These are phyloP conservation scores for Lentinula lateritia DNA, from an alignment of 768 basidiomycete species.

Conservation along the genomic window DNA sequence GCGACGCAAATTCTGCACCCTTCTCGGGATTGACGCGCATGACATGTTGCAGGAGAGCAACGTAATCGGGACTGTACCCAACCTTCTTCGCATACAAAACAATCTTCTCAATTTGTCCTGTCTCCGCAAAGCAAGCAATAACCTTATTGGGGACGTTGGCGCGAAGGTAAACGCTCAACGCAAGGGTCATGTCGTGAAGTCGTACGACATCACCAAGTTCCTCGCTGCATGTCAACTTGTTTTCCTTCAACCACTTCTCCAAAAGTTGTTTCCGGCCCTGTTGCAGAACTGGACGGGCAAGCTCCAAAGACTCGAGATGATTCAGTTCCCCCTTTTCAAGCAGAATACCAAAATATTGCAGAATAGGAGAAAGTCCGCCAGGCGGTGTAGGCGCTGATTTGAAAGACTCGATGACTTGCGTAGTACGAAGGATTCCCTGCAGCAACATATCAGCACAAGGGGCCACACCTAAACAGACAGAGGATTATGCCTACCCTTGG, in stretches of 20 bases:
- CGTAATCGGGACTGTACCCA: slow-evolving; percentile 88
- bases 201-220: slow-evolving; percentile 98
- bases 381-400: slow-evolving; percentile 89
- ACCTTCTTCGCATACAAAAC: slow-evolving; percentile 97
- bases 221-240: slow-evolving; percentile 99
- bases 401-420: slow-evolving; percentile 95
- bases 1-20: slow-evolving; percentile 95
- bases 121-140: slow-evolving; percentile 98
- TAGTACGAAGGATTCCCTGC: slow-evolving; percentile 91
- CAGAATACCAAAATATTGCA: slow-evolving; percentile 98
- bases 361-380: slow-evolving; percentile 88
- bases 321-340: slow-evolving; percentile 98
- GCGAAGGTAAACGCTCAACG: slow-evolving; percentile 93
- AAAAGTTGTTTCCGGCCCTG: slow-evolving; percentile 95
- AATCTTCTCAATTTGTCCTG: slow-evolving; percentile 98
- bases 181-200: slow-evolving; percentile 91
- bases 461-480: not conserved
- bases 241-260: slow-evolving; percentile 99
- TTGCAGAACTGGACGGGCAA: slow-evolving; percentile 91
- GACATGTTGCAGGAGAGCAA: slow-evolving; percentile 87
- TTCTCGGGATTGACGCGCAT: slow-evolving; percentile 97
- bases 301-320: slow-evolving; percentile 90
- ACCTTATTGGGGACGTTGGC: slow-evolving; percentile 99
- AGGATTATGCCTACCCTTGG: slow-evolving; percentile 58
- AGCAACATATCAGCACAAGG: slow-evolving; percentile 6